A percentile compares a stretch with the other conserved stretches of the same genome.
Evolutionary conservation across 1,284 basidiomycete species (phyloP).

Genomic region (Puccinia polysora): DNA sequence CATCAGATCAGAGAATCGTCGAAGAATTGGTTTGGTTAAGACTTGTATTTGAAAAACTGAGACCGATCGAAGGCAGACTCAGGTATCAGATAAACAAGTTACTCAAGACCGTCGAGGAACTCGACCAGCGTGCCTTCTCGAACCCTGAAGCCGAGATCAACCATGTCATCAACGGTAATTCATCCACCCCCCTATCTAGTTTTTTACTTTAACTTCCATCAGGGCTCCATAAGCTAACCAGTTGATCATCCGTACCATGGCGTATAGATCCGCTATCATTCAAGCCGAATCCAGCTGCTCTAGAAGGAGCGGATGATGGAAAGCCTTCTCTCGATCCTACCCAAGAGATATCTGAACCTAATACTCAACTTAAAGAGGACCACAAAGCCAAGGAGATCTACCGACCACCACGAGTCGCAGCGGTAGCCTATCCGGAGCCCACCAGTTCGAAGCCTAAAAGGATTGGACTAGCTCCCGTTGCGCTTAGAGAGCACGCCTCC

Average conservation of each 20-base stretch:
- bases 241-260: background rate
- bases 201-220: background rate
- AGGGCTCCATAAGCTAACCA: background rate
- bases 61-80: constrained; percentile 72
- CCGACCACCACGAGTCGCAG: constrained; percentile 83
- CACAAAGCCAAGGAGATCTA: constrained; percentile 60
- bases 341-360: background rate
- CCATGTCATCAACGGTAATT: constrained; percentile 63
- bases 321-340: background rate
- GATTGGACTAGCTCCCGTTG: constrained; percentile 56
- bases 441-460: constrained; percentile 46
- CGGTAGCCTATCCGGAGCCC: constrained; percentile 81
- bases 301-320: constrained; percentile 22
- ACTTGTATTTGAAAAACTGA: constrained; percentile 56
- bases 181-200: constrained; percentile 26
- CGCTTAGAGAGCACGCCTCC: constrained; percentile 55
- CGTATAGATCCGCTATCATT: constrained; percentile 76
- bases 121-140: constrained; percentile 54
- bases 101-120: constrained; percentile 64
- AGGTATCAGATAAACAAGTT: constrained; percentile 94
- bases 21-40: constrained; percentile 37
- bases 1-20: no score
- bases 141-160: constrained; percentile 58
- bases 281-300: constrained; percentile 68
- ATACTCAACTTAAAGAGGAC: background rate